Conservation (phyloP, 108 stramenopile genomes). For the Cylindrotheca fusiformis region DNA sequence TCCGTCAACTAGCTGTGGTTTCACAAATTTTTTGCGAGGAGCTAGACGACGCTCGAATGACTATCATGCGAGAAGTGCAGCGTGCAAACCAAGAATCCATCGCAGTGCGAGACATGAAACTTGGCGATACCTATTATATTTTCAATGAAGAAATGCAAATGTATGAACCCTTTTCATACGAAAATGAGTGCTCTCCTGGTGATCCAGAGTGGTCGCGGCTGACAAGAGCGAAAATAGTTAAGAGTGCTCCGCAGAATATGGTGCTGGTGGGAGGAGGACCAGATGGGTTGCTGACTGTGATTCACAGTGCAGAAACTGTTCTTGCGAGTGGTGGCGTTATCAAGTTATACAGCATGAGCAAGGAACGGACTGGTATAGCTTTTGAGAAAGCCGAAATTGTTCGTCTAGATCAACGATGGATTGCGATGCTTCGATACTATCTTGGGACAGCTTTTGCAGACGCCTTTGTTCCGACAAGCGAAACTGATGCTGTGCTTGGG, state of each 20-base stretch:
- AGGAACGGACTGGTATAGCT: constrained; percentile 20
- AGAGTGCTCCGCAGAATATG: constrained; percentile 28
- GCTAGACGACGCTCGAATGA: constrained; percentile 34
- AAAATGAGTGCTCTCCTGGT: constrained; percentile 11
- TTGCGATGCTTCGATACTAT: constrained; percentile 38
- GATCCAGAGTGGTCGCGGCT: constrained; percentile 34
- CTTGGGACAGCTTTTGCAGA: constrained; percentile 35
- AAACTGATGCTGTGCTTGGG: constrained; percentile 36
- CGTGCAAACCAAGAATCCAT: constrained; percentile 18
- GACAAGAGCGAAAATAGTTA: constrained; percentile 22
- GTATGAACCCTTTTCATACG: constrained; percentile 23
- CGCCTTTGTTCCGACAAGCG: constrained; percentile 31
- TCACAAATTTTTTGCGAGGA: constrained; percentile 37
- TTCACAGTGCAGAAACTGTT: constrained; percentile 35
- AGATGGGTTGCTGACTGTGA: constrained; percentile 28
- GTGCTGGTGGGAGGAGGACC: constrained; percentile 32
- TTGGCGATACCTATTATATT: constrained; percentile 27
- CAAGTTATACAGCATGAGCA: constrained; percentile 18
- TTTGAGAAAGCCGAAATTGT: constrained; percentile 42
- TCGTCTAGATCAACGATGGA: constrained; percentile 37
- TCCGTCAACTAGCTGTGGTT: constrained; percentile 24
- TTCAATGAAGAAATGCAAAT: constrained; percentile 5
- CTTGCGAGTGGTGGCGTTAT: constrained; percentile 28
- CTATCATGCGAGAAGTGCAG: constrained; percentile 31
- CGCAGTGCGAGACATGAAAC: constrained; percentile 19